Percentiles rank a stretch among this genome's conserved stretches.
Conservation (phyloP, 768 basidiomycete species). For the Sarcodon sp. region DNA sequence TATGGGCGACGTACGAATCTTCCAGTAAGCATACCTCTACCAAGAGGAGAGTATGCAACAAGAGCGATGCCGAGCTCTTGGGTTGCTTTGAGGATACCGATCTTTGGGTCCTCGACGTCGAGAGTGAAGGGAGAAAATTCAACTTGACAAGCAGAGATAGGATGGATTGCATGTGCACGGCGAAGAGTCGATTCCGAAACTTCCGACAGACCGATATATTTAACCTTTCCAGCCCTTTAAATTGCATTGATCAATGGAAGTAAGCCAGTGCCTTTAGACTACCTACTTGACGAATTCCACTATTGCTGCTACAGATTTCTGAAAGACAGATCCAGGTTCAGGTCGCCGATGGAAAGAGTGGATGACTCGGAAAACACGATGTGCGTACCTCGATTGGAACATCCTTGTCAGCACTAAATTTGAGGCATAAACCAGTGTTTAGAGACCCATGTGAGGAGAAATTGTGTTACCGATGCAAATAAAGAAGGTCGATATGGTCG, state of each 20-base stretch:
- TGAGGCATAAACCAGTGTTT: constrained; percentile 16
- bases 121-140: constrained; percentile 32
- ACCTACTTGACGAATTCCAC: constrained; percentile 14
- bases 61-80: constrained; percentile 12
- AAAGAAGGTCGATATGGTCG: constrained; percentile 25
- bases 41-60: constrained; percentile 31
- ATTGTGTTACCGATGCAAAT: constrained; percentile 20
- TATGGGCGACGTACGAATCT: constrained; percentile 9
- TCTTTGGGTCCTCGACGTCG: constrained; percentile 27
- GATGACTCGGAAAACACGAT: too few relatives aligned
- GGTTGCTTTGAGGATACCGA: constrained; percentile 23
- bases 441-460: constrained; percentile 7
- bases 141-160: constrained; percentile 29
- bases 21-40: constrained; percentile 18
- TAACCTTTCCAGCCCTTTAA: constrained; percentile 16
- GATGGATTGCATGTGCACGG: constrained; percentile 26
- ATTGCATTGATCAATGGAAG: not conserved
- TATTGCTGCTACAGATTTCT: constrained; percentile 12
- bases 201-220: constrained; percentile 18
- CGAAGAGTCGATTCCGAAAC: constrained; percentile 11
- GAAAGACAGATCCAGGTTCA: too few relatives aligned
- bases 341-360: not conserved
- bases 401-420: constrained; percentile 8
- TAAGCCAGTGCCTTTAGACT: not conserved
- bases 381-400: constrained; percentile 12